Conservation (phyloP, 352 stramenopile species). For the Blastocystis sp. region DNA sequence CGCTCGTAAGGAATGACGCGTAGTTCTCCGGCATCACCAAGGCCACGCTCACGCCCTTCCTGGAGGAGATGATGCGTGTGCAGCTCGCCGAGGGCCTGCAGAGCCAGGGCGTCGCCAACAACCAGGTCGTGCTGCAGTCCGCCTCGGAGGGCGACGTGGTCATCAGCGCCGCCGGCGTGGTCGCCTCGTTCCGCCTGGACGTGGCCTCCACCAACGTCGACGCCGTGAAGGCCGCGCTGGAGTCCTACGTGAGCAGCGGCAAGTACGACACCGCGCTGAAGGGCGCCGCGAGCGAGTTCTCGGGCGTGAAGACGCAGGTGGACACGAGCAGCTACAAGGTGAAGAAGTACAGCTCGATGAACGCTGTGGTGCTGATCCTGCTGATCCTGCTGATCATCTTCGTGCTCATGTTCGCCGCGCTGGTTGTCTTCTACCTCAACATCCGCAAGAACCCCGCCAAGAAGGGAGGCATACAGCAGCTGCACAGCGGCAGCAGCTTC, state of each 20-base stretch:
- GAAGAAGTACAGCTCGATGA: constrained; percentile 61
- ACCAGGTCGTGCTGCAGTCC: constrained; percentile 55
- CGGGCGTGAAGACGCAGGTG: not conserved
- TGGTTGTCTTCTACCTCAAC: constrained; percentile 38
- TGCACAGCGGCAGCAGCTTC: not conserved
- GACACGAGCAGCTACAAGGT: constrained; percentile 14
- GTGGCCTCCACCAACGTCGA: constrained; percentile 11
- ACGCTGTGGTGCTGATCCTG: constrained; percentile 45
- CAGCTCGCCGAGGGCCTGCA: constrained; percentile 32
- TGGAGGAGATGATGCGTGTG: constrained; percentile 52
- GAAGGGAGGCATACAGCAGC: constrained; percentile 13
- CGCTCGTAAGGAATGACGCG: not conserved
- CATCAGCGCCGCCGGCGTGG: not conserved
- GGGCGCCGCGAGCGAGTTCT: not conserved
- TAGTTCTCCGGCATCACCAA: constrained; percentile 53
- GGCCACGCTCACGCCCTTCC: not conserved
- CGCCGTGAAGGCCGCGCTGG: constrained; percentile 2
- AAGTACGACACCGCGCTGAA: constrained; percentile 35
- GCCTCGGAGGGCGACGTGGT: not conserved
- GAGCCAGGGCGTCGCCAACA: constrained; percentile 1
- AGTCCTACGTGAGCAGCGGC: constrained; percentile 32
- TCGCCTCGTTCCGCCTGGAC: constrained; percentile 32
- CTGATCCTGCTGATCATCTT: constrained; percentile 49
- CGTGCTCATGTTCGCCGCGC: constrained; percentile 21
- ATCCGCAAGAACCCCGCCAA: constrained; percentile 10